Evolutionary conservation across 2,329 filamentous ascomycete species (phyloP).

Genomic region (Hypocrella siamensis): DNA sequence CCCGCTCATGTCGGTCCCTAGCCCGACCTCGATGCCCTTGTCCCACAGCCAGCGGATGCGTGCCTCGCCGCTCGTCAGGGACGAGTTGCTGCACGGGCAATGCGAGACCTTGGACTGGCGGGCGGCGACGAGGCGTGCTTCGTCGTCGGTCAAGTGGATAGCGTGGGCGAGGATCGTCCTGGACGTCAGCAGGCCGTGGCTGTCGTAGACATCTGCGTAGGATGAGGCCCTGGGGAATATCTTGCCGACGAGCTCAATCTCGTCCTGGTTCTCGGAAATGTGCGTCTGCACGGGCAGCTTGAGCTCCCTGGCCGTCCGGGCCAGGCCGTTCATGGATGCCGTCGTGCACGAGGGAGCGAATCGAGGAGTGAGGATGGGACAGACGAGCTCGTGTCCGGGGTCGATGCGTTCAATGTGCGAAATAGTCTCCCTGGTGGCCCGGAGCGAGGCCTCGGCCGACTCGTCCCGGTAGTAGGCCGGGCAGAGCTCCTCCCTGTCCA

Average conservation of each 20-base stretch:
- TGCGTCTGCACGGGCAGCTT: conserved; percentile 71
- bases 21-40: conserved; percentile 59
- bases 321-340: conserved; percentile 47
- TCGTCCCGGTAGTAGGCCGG: conserved; percentile 71
- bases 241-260: conserved; percentile 53
- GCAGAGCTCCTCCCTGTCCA: conserved; percentile 55
- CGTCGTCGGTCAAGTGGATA: conserved; percentile 55
- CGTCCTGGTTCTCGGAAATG: conserved; percentile 66
- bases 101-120: conserved; percentile 58
- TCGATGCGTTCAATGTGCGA: conserved; percentile 54
- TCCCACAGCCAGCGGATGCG: conserved; percentile 61
- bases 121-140: conserved; percentile 46
- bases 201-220: conserved; percentile 73
- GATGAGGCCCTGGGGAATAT: conserved; percentile 48
- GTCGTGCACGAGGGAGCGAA: conserved; percentile 49
- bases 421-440: conserved; percentile 43
- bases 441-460: conserved; percentile 39
- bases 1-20: conserved; percentile 84
- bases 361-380: conserved; percentile 63
- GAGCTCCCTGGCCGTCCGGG: conserved; percentile 44
- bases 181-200: conserved; percentile 48
- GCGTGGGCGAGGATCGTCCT: conserved; percentile 77
- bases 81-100: conserved; percentile 76
- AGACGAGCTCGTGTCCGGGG: conserved; percentile 46
- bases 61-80: conserved; percentile 65